These are phyloP conservation scores for Botryobasidium botryosum DNA, from an alignment of 768 basidiomycete genomes.

Conservation along the genomic window DNA sequence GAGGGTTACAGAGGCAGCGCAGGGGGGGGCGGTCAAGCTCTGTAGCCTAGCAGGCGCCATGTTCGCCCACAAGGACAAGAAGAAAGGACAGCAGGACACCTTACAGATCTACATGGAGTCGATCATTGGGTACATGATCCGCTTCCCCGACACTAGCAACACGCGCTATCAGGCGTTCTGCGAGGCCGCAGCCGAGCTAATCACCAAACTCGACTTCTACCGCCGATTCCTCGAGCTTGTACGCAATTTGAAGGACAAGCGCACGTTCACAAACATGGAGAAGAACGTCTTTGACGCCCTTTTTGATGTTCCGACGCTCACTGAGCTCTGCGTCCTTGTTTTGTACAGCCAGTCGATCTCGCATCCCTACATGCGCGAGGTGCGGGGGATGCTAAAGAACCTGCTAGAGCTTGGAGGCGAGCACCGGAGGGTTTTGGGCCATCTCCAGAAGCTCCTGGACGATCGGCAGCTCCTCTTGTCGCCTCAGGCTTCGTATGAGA, in stretches of 20 bases:
- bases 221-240: slow-evolving; percentile 18
- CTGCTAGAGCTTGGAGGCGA: slow-evolving; percentile 16
- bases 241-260: slow-evolving; percentile 18
- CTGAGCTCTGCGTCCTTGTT: slow-evolving; percentile 18
- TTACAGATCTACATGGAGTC: slow-evolving; percentile 15
- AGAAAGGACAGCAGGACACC: slow-evolving; percentile 21
- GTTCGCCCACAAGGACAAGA: slow-evolving; percentile 23
- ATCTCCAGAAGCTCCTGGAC: slow-evolving; percentile 13
- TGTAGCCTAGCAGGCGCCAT: slow-evolving; percentile 18
- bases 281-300: slow-evolving; percentile 18
- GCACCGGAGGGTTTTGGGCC: slow-evolving; percentile 14
- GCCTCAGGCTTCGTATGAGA: too few species aligned
- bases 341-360: slow-evolving; percentile 16
- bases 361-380: slow-evolving; percentile 18
- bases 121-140: slow-evolving; percentile 12
- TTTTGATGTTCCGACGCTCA: slow-evolving; percentile 13
- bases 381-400: slow-evolving; percentile 15
- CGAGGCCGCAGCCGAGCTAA: slow-evolving; percentile 17
- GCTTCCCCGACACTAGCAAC: slow-evolving; percentile 24
- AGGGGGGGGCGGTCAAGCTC: slow-evolving; percentile 17
- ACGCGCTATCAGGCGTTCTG: slow-evolving; percentile 22
- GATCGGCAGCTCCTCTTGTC: slow-evolving; percentile 14
- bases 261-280: slow-evolving; percentile 23
- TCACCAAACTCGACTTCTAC: slow-evolving; percentile 15
- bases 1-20: slow-evolving; percentile 14